Conservation (phyloP, 1,284 basidiomycete genomes). For the Cryptococcus maquisensis region DNA sequence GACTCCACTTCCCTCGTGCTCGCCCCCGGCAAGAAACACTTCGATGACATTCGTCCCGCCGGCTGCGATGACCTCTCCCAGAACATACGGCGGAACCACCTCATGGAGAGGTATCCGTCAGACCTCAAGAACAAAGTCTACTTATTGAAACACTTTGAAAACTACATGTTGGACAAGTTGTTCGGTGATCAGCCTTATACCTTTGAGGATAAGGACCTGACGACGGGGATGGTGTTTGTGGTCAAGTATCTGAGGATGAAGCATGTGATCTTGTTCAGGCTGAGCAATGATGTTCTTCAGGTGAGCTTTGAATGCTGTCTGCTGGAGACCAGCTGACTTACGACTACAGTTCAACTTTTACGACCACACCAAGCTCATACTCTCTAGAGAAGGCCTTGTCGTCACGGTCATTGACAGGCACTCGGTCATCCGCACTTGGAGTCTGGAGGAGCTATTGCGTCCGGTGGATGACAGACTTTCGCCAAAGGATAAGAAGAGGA, state of each 20-base stretch:
- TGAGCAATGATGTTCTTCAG: slow-evolving; percentile 90
- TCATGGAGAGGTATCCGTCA: slow-evolving; percentile 32
- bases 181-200: slow-evolving; percentile 77
- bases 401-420: slow-evolving; percentile 88
- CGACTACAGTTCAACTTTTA: slow-evolving; percentile 88
- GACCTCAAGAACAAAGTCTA: slow-evolving; percentile 83
- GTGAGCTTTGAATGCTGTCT: slow-evolving; percentile 49
- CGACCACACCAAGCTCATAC: slow-evolving; percentile 91
- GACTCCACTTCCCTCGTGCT: slow-evolving; percentile 84
- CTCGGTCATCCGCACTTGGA: slow-evolving; percentile 71
- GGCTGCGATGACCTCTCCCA: slow-evolving; percentile 24
- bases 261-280: slow-evolving; percentile 91
- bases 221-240: slow-evolving; percentile 86
- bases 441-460: slow-evolving; percentile 66
- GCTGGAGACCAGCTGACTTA: neutral
- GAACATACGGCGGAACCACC: slow-evolving; percentile 42
- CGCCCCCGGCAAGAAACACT: slow-evolving; percentile 77
- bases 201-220: slow-evolving; percentile 64
- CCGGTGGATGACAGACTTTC: slow-evolving; percentile 15
- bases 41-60: slow-evolving; percentile 64
- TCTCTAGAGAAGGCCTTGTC: slow-evolving; percentile 71
- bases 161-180: slow-evolving; percentile 83
- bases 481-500: slow-evolving; percentile 29
- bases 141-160: slow-evolving; percentile 84
- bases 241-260: slow-evolving; percentile 95